Evolutionary conservation across 768 basidiomycete species (phyloP).

Genomic region (Polyporus arcularius): DNA sequence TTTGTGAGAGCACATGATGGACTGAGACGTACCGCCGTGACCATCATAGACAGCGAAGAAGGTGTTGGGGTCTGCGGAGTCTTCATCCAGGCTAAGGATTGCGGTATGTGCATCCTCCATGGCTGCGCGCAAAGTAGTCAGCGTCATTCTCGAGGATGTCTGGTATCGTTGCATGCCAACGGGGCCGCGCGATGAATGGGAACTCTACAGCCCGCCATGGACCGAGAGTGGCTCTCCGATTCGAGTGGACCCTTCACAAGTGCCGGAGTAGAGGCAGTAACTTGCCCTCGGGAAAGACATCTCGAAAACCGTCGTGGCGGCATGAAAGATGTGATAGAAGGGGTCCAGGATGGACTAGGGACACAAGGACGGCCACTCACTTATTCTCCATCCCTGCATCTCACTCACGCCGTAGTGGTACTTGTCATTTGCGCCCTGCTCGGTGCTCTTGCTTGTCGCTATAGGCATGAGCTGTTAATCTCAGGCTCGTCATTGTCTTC

Average conservation of each 20-base stretch:
- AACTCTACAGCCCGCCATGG: too few species aligned
- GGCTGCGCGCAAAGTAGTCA: conserved; percentile 46
- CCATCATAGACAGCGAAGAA: conserved; percentile 99
- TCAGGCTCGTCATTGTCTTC: too few species aligned
- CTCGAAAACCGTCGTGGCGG: background rate
- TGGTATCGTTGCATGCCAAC: too few species aligned
- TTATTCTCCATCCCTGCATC: conserved; percentile 99
- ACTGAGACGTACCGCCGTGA: conserved; percentile 75
- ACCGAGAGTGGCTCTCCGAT: too few species aligned
- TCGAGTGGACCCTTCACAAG: too few species aligned
- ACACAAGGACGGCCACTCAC: conserved; percentile 53
- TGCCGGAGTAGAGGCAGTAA: too few species aligned
- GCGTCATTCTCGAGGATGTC: too few species aligned
- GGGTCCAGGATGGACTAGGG: background rate
- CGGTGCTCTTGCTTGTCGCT: conserved; percentile 85
- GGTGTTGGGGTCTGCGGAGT: conserved; percentile 50
- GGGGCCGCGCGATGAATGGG: too few species aligned
- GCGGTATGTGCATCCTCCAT: conserved; percentile 97
- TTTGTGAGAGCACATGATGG: conserved; percentile 2
- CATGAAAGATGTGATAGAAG: background rate
- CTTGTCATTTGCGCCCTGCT: conserved; percentile 67
- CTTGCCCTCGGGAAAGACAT: too few species aligned
- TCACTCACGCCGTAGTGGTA: conserved; percentile 82
- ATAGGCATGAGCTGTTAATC: conserved; percentile 6
- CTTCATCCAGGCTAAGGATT: conserved; percentile 66